Evolutionary conservation across 2,329 filamentous ascomycete genomes (phyloP), one percentile per base, ranked within the genome.

Genomic region (Sclerotiophoma versabilis): DNA sequence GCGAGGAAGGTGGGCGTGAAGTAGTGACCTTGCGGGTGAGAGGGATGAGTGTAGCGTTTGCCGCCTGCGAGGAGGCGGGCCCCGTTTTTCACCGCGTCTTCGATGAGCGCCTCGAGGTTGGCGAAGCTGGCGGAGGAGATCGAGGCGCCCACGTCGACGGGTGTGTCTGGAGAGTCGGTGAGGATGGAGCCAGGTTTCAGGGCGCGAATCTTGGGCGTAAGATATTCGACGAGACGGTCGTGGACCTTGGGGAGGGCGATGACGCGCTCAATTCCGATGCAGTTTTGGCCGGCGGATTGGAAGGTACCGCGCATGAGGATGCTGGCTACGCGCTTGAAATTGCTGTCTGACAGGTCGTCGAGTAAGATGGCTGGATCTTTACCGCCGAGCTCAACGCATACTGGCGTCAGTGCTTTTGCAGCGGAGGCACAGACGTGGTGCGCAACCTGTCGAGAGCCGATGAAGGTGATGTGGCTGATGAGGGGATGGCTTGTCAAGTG

Each of bases 251-350:
- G 88, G 14, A 90, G 83, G 20, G 89, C 91, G 64, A 98, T 88
- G 69, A 98, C 88, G 50, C 95, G 90, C 79, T 99, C 95, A 63
- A 97, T 93, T 49, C 95, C 95, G 70, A 99, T 93, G 77, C 95
- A 99, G 78, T 99, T 99, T 76, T 99, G 95, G 1, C 95, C 95
- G 14, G 92, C 89, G 45, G 92, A 92, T 76, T 99, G 95, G 77
- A 98, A 99, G 9, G 91, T 92, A 46, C 93, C 95, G 47, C 95
- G 87, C 78, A 99, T 88, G 58, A 98, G 84, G 59, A 96, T 89
- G 58, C 92, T 90, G 32, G 85, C 84, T 43, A 98, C 87, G 34
- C 89, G 86, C 4, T 84, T 77, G 54, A 98, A 81, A 66, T 84
- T 80, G 45, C 63, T 75, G 68, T 92, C 83, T 41, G 75, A 76